Evolutionary conservation across 1,139 yeast species (phyloP).

Genomic region (Barnettozyma hawaiiensis): DNA sequence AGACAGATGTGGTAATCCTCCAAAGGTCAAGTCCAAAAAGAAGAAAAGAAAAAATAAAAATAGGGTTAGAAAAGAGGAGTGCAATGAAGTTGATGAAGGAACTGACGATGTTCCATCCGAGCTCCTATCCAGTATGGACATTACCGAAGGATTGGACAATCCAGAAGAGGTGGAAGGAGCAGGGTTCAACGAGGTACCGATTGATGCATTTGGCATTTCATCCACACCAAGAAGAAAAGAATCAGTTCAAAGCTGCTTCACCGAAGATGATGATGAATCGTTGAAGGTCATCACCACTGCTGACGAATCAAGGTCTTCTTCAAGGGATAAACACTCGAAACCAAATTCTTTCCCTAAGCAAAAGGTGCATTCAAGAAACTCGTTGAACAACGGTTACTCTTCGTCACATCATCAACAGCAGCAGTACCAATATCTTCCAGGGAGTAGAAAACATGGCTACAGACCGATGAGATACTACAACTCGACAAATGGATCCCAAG

Average conservation of each 20-base stretch:
- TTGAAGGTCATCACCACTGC: slow-evolving; percentile 4
- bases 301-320: not conserved
- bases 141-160: slow-evolving; percentile 11
- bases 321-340: not conserved
- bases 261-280: slow-evolving; percentile 1
- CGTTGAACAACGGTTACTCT: not conserved
- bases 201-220: slow-evolving; percentile 12
- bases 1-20: slow-evolving; percentile 80
- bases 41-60: slow-evolving; percentile 19
- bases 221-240: not conserved
- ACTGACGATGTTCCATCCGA: slow-evolving; percentile 15
- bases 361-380: not conserved
- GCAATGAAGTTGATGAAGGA: not conserved
- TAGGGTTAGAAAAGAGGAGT: slow-evolving; percentile 7
- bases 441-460: slow-evolving; percentile 7
- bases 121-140: slow-evolving; percentile 23
- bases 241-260: slow-evolving; percentile 1
- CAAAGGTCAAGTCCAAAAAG: slow-evolving; percentile 35
- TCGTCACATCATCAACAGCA: not conserved
- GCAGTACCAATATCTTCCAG: slow-evolving; percentile 12
- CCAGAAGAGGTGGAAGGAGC: slow-evolving; percentile 5
- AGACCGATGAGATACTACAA: slow-evolving; percentile 20
- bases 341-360: not conserved
- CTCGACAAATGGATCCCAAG: slow-evolving; percentile 60
- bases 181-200: not conserved